Evolutionary conservation across 176 grass and related monocot genomes (phyloP).

Genomic region (Rhynchospora tenuis): DNA sequence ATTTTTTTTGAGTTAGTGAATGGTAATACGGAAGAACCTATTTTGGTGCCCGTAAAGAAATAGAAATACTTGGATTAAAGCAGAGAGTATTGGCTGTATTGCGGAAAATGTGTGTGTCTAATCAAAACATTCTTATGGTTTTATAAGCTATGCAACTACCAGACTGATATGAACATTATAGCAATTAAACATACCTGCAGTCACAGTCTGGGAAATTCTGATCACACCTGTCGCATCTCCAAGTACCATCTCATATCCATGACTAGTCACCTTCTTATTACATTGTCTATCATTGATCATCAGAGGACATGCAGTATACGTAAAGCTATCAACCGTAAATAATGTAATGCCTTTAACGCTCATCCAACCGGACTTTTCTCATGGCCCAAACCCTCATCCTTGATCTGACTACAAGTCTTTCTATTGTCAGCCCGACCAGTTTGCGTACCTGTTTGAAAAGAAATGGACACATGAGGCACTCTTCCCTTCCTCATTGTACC

Average conservation of each 20-base stretch:
- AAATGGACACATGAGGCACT: slow-evolving; percentile 33
- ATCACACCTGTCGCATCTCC: slow-evolving; percentile 65
- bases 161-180: not conserved
- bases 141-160: not conserved
- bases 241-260: slow-evolving; percentile 69
- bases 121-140: not conserved
- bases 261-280: slow-evolving; percentile 75
- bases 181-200: slow-evolving; percentile 37
- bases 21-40: no score
- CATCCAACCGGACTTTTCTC: slow-evolving; percentile 65
- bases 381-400: slow-evolving; percentile 55
- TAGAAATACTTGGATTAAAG: not conserved
- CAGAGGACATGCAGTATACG: slow-evolving; percentile 56
- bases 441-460: slow-evolving; percentile 22
- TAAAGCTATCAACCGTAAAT: slow-evolving; percentile 43
- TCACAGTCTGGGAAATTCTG: slow-evolving; percentile 38
- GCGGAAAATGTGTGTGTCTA: not conserved
- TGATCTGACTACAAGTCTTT: slow-evolving; percentile 56
- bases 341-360: slow-evolving; percentile 52
- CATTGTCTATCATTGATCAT: slow-evolving; percentile 36
- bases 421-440: slow-evolving; percentile 45
- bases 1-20: no score
- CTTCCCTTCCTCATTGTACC: slow-evolving; percentile 65
- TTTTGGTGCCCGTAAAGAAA: not conserved
- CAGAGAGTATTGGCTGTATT: not conserved